phyloP scores from a whole-genome alignment of 352 stramenopile genomes.

The Albugo candida region DNA sequence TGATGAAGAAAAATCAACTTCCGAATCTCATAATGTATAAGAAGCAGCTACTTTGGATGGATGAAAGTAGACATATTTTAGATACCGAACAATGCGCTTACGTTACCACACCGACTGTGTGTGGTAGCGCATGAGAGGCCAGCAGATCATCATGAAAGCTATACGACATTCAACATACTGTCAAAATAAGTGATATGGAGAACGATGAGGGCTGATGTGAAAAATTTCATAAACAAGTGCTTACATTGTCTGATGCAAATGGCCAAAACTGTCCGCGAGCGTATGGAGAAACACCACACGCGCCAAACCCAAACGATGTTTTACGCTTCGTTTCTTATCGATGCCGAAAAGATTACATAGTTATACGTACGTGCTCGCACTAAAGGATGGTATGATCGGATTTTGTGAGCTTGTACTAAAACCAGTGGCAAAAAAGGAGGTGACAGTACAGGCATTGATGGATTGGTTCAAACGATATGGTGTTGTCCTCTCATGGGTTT shows the following conservation, averaged over 20 bases:
- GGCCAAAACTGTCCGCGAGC: constrained; percentile 5
- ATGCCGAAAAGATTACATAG: constrained; percentile 3
- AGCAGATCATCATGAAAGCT: constrained; percentile 8
- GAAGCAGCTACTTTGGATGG: background rate
- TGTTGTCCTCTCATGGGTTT: constrained; percentile 1
- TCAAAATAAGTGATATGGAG: constrained; percentile 6
- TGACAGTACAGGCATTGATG: too few species aligned
- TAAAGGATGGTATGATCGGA: constrained; percentile 15
- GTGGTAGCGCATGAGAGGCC: constrained; percentile 11
- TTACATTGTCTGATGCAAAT: constrained; percentile 1
- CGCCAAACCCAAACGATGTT: constrained; percentile 15
- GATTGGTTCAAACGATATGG: constrained; percentile 3
- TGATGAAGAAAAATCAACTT: too few species aligned
- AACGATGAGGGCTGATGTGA: constrained; percentile 3
- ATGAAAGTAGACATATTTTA: constrained; percentile 3
- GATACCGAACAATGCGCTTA: constrained; percentile 5
- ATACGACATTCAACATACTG: constrained; percentile 5
- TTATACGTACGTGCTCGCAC: too few species aligned
- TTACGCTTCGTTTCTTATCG: constrained; percentile 16
- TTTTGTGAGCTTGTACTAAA: constrained; percentile 13
- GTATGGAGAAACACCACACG: constrained; percentile 7
- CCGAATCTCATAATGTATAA: background rate
- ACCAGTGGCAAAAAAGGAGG: too few species aligned
- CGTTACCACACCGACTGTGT: constrained; percentile 9
- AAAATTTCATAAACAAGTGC: constrained; percentile 2